A percentile compares a stretch with the other conserved stretches of the same genome.
These are phyloP conservation scores for Hypholoma fasciculare DNA, from an alignment of 768 basidiomycete species.

Conservation along the genomic window DNA sequence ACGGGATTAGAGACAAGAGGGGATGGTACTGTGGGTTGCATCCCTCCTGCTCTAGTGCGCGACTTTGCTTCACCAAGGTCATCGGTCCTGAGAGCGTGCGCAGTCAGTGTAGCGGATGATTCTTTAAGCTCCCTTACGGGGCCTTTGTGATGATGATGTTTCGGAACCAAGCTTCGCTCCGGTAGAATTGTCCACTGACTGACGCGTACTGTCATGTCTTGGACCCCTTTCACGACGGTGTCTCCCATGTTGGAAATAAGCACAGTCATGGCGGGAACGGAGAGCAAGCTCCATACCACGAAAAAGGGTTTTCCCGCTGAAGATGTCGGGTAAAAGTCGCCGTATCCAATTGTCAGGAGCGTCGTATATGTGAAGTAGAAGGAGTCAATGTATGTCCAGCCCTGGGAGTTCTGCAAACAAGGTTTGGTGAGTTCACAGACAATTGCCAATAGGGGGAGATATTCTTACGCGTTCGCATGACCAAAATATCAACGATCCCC, in stretches of 20 bases:
- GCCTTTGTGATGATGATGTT: not conserved
- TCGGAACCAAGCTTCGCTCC: constrained; percentile 14
- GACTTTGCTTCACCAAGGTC: too few relatives aligned
- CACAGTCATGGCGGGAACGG: constrained; percentile 41
- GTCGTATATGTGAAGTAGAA: constrained; percentile 40
- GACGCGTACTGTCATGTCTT: constrained; percentile 30
- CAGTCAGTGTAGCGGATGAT: too few relatives aligned
- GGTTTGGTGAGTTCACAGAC: not conserved
- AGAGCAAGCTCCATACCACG: constrained; percentile 41
- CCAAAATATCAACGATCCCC: constrained; percentile 38
- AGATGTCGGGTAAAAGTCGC: constrained; percentile 37
- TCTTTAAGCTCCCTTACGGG: too few relatives aligned
- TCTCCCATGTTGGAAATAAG: constrained; percentile 51
- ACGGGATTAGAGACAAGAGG: too few relatives aligned
- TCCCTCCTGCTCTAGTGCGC: too few relatives aligned
- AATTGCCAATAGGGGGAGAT: not conserved
- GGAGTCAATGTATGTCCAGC: constrained; percentile 36
- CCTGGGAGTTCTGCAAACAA: constrained; percentile 20
- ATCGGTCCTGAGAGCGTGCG: too few relatives aligned
- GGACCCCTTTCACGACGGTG: constrained; percentile 40
- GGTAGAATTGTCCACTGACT: constrained; percentile 27
- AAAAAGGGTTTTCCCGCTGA: constrained; percentile 40
- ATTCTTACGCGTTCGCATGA: constrained; percentile 29
- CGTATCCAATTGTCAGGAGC: constrained; percentile 42
- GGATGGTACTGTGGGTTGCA: too few relatives aligned